Conservation (phyloP, 495 filamentous ascomycete genomes). For the Talaromyces nanjingensis region DNA sequence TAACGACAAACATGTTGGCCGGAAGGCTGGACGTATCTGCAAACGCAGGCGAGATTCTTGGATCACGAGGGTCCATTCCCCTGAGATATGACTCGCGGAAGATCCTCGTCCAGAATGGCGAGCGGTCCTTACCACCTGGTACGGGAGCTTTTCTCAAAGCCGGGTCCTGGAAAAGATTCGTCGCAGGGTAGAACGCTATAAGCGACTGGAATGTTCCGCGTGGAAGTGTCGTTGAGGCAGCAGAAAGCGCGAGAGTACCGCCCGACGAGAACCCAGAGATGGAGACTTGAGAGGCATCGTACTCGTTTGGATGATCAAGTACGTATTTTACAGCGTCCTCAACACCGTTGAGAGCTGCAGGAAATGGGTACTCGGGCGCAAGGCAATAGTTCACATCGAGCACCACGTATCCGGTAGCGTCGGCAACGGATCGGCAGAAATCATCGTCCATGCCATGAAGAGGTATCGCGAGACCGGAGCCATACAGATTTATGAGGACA, state of each 20-base stretch:
- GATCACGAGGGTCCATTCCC: slow-evolving; percentile 32
- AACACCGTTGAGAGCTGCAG: slow-evolving; percentile 67
- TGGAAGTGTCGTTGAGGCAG: slow-evolving; percentile 29
- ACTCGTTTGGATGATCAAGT: slow-evolving; percentile 20
- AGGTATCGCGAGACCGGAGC: slow-evolving; percentile 36
- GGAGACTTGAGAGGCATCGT: slow-evolving; percentile 28
- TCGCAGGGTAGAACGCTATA: slow-evolving; percentile 34
- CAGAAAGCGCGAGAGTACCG: slow-evolving; percentile 32
- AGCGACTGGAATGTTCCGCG: slow-evolving; percentile 31
- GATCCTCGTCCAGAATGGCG: slow-evolving; percentile 11
- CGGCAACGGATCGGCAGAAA: slow-evolving; percentile 32
- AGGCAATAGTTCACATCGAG: slow-evolving; percentile 65
- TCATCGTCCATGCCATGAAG: slow-evolving; percentile 35
- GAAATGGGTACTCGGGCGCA: slow-evolving; percentile 72
- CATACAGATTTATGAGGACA: slow-evolving; percentile 39
- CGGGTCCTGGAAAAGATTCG: slow-evolving; percentile 27
- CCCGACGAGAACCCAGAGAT: slow-evolving; percentile 38
- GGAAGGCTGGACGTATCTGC: slow-evolving; percentile 32
- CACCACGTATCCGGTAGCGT: slow-evolving; percentile 30
- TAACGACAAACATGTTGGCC: slow-evolving; percentile 34
- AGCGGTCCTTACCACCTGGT: slow-evolving; percentile 5
- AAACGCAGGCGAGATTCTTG: slow-evolving; percentile 38
- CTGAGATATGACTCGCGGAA: slow-evolving; percentile 19
- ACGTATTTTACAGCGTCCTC: slow-evolving; percentile 35
- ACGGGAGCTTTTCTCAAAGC: slow-evolving; percentile 12